Evolutionary conservation across 208 protist species (phyloP).

Genomic region (Blechomonas ayalai): DNA sequence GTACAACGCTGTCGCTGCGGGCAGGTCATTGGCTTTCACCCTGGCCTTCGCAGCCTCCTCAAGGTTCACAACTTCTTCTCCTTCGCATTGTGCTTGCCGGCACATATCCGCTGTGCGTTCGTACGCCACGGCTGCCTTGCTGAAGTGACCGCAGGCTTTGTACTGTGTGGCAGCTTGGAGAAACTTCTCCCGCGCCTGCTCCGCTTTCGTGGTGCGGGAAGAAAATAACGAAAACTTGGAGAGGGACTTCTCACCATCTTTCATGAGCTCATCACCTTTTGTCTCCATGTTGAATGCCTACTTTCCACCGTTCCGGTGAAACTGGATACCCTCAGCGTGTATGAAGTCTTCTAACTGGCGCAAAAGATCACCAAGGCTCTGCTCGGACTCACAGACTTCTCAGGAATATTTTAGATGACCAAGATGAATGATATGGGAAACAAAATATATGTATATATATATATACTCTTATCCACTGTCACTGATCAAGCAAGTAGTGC

Average conservation of each 20-base stretch:
- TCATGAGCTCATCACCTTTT: conserved; percentile 63
- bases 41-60: conserved; percentile 59
- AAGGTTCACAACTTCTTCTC: conserved; percentile 46
- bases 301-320: too few species aligned
- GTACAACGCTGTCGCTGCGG: conserved; percentile 23
- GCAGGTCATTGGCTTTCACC: conserved; percentile 38
- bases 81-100: conserved; percentile 51
- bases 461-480: conserved; percentile 3
- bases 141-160: conserved; percentile 63
- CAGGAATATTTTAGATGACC: too few species aligned
- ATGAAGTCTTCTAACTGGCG: too few species aligned
- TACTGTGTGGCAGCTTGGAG: conserved; percentile 75
- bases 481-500: too few species aligned
- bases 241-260: conserved; percentile 57
- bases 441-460: conserved; percentile 8
- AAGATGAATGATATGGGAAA: too few species aligned
- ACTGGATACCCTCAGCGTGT: too few species aligned
- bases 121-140: conserved; percentile 64
- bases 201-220: conserved; percentile 41
- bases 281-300: conserved; percentile 28
- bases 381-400: too few species aligned
- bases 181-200: conserved; percentile 73
- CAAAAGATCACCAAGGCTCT: too few species aligned
- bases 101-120: conserved; percentile 67
- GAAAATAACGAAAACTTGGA: conserved; percentile 67